Evolutionary conservation across 1,284 basidiomycete species (phyloP), one percentile per base, ranked within the genome.

Genomic region (Flammula alnicola): DNA sequence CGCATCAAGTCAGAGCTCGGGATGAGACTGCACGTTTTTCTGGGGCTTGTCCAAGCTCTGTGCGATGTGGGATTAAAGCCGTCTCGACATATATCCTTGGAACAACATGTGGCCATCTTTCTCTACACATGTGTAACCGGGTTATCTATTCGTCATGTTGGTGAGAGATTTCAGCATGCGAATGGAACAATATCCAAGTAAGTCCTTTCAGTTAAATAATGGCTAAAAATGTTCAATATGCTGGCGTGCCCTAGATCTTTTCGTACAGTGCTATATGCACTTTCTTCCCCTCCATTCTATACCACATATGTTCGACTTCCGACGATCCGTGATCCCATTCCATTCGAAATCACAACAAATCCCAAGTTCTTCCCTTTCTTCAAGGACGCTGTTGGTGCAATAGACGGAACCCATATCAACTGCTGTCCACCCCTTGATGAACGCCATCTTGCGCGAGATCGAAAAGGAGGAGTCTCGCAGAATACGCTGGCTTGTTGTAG

Each of bases 361-460:
- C 60, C 63, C 1, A 69, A 69, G 44, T 67, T 69, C 36, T 70
- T 46, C 41, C 72, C 71, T 9, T 74, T 61, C 41, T 72, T 77
- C 51, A 51, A 60, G 14, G 54, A 64, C 54, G 64, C 62, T 5
- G 29, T 75, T 36, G 70, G 70, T 26, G 74, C 71, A 17, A 62
- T 77, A 20, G 73, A 77, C 62, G 70, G 52, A n/a, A 57, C 36
- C 3, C 52, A 53, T 19, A 54, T 54, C 22, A 54, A 59, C 27
- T 63, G 57, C 9, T 58, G 30, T 23, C 57, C 67, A 8, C 54
- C 68, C 8, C 47, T 52, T 7, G 44, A 27, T 5, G 60, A 64
- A 5, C 51, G 55, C 1, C 53, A 61, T n/a, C 47, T 45, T 4
- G 59, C 63, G 27, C 58, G 63, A 0, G 64, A 73, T 52, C 59